Percentiles rank a stretch among this genome's conserved stretches.
phyloP scores from a whole-genome alignment of 1,139 yeast species.

The Taiozyma sp. region DNA sequence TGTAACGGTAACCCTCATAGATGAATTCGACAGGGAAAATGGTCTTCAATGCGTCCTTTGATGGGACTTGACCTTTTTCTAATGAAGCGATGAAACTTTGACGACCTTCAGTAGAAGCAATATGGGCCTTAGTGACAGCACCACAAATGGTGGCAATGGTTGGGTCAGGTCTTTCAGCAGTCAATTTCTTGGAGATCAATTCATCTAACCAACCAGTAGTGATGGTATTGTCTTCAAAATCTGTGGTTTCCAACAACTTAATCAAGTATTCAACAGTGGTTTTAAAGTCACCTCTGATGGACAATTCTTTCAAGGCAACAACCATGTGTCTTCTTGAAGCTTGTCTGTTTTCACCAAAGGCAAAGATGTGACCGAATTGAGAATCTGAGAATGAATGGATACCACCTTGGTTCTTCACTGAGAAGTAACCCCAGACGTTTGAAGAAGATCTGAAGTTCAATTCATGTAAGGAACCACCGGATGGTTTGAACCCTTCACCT shows the following conservation, averaged over 20 bases:
- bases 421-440: constrained; percentile 98
- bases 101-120: constrained; percentile 69
- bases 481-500: constrained; percentile 98
- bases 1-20: constrained; percentile 88
- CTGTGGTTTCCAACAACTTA: constrained; percentile 92
- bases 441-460: constrained; percentile 95
- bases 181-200: constrained; percentile 83
- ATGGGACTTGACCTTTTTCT: constrained; percentile 94
- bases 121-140: constrained; percentile 91
- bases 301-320: constrained; percentile 92
- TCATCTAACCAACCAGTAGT: constrained; percentile 99
- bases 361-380: constrained; percentile 97
- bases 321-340: constrained; percentile 99
- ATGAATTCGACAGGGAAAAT: constrained; percentile 92
- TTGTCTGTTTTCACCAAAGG: constrained; percentile 97
- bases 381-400: constrained; percentile 98
- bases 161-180: constrained; percentile 96
- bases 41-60: constrained; percentile 73
- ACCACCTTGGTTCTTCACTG: constrained; percentile 94
- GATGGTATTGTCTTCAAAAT: constrained; percentile 91
- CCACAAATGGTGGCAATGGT: constrained; percentile 92
- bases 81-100: constrained; percentile 65
- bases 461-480: constrained; percentile 95
- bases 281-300: constrained; percentile 97
- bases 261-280: constrained; percentile 96